These are phyloP conservation scores for Dactylellina leptospora DNA, from an alignment of 2,329 filamentous ascomycete species.

Conservation along the genomic window DNA sequence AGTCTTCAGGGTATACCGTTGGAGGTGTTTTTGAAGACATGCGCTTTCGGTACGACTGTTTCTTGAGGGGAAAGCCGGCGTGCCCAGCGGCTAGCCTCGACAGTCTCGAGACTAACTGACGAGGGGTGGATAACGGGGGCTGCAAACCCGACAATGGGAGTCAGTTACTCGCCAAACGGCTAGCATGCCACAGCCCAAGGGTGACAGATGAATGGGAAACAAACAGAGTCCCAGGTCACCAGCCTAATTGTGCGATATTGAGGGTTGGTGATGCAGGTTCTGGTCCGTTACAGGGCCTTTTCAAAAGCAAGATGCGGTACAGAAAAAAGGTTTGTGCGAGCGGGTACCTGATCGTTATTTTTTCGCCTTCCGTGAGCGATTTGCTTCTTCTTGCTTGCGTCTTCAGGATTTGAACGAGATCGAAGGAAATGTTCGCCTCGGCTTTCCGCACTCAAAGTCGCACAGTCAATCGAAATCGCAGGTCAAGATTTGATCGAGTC, in stretches of 20 bases:
- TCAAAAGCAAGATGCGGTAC: constrained; percentile 15
- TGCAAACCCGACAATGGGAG: constrained; percentile 18
- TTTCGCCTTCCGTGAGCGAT: constrained; percentile 6
- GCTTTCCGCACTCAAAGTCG: constrained; percentile 36
- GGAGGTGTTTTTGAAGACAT: constrained; percentile 47
- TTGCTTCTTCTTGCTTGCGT: too few species aligned
- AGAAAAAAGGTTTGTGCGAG: constrained; percentile 28
- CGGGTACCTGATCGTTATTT: constrained; percentile 47
- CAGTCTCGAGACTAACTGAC: constrained; percentile 23
- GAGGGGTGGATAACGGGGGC: constrained; percentile 10
- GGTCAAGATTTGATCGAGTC: constrained; percentile 1
- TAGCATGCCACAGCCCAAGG: constrained; percentile 2
- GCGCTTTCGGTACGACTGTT: constrained; percentile 36
- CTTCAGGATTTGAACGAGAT: constrained; percentile 12
- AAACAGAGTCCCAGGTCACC: constrained; percentile 10
- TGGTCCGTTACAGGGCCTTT: constrained; percentile 24
- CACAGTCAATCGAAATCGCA: constrained; percentile 29
- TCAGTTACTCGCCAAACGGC: constrained; percentile 29
- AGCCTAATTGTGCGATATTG: constrained; percentile 45
- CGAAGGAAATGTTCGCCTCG: constrained; percentile 21
- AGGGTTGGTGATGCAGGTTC: constrained; percentile 7
- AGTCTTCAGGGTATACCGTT: constrained; percentile 35
- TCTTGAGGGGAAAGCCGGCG: constrained; percentile 31
- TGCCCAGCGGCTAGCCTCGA: constrained; percentile 32
- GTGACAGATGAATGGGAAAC: constrained; percentile 22